Percentiles rank a stretch among this genome's conserved stretches.
phyloP scores from a whole-genome alignment of 306 rosid species.

The Pueraria montana region DNA sequence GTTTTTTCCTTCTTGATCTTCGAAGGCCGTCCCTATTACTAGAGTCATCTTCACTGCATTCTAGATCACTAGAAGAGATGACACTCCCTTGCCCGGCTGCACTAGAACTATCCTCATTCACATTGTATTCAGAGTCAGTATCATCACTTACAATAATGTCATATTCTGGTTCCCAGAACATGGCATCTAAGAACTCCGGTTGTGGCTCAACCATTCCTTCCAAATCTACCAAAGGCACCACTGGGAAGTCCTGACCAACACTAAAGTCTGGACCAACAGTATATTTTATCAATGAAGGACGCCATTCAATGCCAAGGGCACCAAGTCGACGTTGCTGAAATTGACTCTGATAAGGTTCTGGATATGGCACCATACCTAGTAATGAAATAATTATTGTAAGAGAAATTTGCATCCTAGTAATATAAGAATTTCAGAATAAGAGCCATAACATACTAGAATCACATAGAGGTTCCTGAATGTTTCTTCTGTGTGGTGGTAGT shows the following conservation, averaged over 20 bases:
- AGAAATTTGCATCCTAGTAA: slow-evolving; percentile 38
- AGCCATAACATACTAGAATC: slow-evolving; percentile 76
- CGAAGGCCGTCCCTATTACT: slow-evolving; percentile 68
- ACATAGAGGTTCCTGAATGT: slow-evolving; percentile 87
- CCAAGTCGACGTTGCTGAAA: slow-evolving; percentile 89
- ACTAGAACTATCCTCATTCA: slow-evolving; percentile 73
- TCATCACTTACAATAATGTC: slow-evolving; percentile 71
- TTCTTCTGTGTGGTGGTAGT: slow-evolving; percentile 73
- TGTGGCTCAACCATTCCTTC: slow-evolving; percentile 82
- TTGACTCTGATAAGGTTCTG: slow-evolving; percentile 88
- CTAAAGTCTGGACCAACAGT: slow-evolving; percentile 73
- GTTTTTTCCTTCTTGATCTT: slow-evolving; percentile 81
- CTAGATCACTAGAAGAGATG: slow-evolving; percentile 70
- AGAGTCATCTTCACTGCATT: slow-evolving; percentile 68
- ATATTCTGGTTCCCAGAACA: slow-evolving; percentile 86
- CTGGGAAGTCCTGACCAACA: slow-evolving; percentile 67
- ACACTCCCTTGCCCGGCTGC: slow-evolving; percentile 73
- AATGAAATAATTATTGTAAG: slow-evolving; percentile 44
- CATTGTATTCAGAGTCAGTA: slow-evolving; percentile 84
- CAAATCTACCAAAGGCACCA: slow-evolving; percentile 88
- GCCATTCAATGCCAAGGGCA: slow-evolving; percentile 90
- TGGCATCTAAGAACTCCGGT: slow-evolving; percentile 79
- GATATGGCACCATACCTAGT: slow-evolving; percentile 89
- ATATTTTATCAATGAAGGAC: slow-evolving; percentile 73
- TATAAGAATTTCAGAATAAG: slow-evolving; percentile 39